A percentile compares a stretch with the other conserved stretches of the same genome.
These are phyloP conservation scores for Phellinidium pouzarii DNA, from an alignment of 1,284 basidiomycete genomes.

Conservation along the genomic window DNA sequence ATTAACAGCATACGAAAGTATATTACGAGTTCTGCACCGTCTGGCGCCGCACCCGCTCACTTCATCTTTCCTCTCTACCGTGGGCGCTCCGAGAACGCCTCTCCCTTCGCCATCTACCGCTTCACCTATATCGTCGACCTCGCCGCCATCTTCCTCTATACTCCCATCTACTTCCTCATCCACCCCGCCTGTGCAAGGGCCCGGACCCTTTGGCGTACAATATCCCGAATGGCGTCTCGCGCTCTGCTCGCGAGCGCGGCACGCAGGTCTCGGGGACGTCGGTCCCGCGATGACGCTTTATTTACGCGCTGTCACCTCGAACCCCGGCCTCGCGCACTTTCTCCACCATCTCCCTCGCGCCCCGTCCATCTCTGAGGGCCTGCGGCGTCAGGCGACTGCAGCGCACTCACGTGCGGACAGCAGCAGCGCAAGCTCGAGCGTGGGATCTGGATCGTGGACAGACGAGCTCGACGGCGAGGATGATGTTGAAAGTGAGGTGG, in stretches of 20 bases:
- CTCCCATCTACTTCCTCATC: slow-evolving; percentile 9
- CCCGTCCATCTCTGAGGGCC: slow-evolving; percentile 14
- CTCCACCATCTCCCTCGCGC: slow-evolving; percentile 15
- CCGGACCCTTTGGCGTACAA: slow-evolving; percentile 30
- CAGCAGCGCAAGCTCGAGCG: not conserved
- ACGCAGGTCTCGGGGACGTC: slow-evolving; percentile 48
- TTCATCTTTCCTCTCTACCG: slow-evolving; percentile 40
- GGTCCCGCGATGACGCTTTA: slow-evolving; percentile 41
- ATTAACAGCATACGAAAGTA: slow-evolving; percentile 41
- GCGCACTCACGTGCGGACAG: not conserved
- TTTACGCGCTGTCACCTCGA: slow-evolving; percentile 30
- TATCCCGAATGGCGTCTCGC: slow-evolving; percentile 59
- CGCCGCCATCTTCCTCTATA: slow-evolving; percentile 11
- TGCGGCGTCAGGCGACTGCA: slow-evolving; percentile 7
- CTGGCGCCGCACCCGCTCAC: slow-evolving; percentile 35
- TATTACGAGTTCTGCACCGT: slow-evolving; percentile 57
- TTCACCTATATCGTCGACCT: slow-evolving; percentile 15
- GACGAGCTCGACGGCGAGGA: slow-evolving; percentile 30
- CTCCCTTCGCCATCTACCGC: slow-evolving; percentile 22
- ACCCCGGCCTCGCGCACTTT: not conserved
- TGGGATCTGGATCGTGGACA: slow-evolving; percentile 18
- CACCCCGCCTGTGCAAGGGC: slow-evolving; percentile 5
- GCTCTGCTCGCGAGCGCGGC: slow-evolving; percentile 41
- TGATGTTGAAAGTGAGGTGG: slow-evolving; percentile 43
- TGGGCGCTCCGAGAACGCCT: slow-evolving; percentile 21